Conservation (phyloP, 345 rosid species). For the Lumnitzera littorea region DNA sequence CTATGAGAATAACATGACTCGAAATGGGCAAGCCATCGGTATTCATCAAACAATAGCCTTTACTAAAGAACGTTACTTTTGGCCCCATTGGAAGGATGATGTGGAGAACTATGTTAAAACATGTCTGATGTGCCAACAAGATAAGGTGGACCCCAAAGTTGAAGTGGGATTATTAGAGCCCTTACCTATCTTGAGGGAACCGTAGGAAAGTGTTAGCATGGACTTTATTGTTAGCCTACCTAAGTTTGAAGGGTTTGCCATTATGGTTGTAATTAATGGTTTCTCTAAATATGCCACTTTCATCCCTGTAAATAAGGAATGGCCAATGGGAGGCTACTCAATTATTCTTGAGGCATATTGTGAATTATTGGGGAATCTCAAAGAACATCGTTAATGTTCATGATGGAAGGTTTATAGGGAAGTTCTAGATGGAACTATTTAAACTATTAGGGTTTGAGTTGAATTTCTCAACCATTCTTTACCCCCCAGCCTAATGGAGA, state of each 20-base stretch:
- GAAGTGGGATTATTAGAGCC: too few relatives aligned
- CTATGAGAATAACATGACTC: too few relatives aligned
- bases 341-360: neutral
- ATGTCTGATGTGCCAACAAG: too few relatives aligned
- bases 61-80: neutral
- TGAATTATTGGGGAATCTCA: neutral
- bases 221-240: neutral
- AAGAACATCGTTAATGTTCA: neutral
- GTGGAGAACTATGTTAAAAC: too few relatives aligned
- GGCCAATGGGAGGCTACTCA: neutral
- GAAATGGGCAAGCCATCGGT: too few relatives aligned
- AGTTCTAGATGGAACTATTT: neutral
- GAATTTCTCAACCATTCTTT: neutral
- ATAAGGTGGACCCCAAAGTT: too few relatives aligned
- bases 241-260: neutral
- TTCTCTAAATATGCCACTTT: neutral
- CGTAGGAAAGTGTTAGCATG: too few relatives aligned
- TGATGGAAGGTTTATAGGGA: neutral
- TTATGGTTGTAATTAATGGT: neutral
- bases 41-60: too few relatives aligned
- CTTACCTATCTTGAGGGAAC: too few relatives aligned
- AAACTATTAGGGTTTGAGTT: neutral
- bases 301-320: neutral
- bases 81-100: too few relatives aligned
- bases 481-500: neutral